Conservation (phyloP, 2,329 filamentous ascomycete species). For the Aplosporella prunicola region DNA sequence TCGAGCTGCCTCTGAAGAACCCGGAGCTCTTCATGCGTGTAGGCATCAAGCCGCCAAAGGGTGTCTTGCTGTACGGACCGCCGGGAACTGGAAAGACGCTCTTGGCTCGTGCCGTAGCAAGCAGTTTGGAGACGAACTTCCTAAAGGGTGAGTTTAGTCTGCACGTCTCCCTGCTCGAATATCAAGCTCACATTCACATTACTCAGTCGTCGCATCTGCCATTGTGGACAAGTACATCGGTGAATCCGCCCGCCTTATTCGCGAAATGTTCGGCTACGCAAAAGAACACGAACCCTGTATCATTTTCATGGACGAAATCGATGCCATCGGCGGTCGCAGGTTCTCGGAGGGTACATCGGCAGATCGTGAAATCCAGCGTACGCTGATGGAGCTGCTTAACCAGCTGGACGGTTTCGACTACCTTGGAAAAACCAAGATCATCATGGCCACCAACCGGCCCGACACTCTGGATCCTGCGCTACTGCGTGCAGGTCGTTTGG, state of each 20-base stretch:
- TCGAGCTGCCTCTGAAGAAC: conserved; percentile 96
- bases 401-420: conserved; percentile 99
- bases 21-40: conserved; percentile 94
- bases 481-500: conserved; percentile 82
- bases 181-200: conserved; percentile 9
- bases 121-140: conserved; percentile 96
- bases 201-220: conserved; percentile 91
- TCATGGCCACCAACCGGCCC: conserved; percentile 98
- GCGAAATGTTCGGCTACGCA: conserved; percentile 99
- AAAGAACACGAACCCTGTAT: conserved; percentile 99
- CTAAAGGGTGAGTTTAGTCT: conserved; percentile 64
- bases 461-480: conserved; percentile 92
- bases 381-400: conserved; percentile 96
- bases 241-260: conserved; percentile 91
- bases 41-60: conserved; percentile 97
- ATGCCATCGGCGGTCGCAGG: conserved; percentile 90
- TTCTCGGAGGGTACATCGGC: conserved; percentile 97
- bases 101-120: conserved; percentile 86
- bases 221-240: conserved; percentile 99
- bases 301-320: conserved; percentile 99
- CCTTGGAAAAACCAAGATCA: conserved; percentile 98
- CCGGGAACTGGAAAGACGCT: conserved; percentile 96
- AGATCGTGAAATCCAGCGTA: conserved; percentile 96
- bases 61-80: conserved; percentile 89
- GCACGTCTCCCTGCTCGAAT: conserved; percentile 12